Base-by-base conservation (phyloP, 371 early-diverging fungal genomes). In the Saksenaea vasiformis region DNA sequence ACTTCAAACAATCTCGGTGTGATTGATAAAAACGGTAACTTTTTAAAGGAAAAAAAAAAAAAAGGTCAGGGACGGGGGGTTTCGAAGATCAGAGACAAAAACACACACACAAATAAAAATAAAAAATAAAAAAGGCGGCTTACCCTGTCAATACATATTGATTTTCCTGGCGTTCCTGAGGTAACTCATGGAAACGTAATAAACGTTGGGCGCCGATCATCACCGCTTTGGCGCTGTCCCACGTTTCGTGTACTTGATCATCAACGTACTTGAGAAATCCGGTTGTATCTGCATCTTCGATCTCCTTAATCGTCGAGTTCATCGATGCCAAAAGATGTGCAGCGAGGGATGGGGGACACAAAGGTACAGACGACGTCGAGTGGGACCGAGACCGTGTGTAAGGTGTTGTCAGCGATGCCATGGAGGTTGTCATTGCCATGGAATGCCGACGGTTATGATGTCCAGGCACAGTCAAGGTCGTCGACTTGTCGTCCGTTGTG, bases 121-220 rank as follows among this genome's bases (percentile, higher is more conserved):
- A 44, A n/a, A 44, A n/a, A n/a, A 15, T 14, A 3, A 0, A 44
- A 19, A 15, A n/a, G 19, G 53, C 8, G 11, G 27, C 61, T 43
- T 70, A 78, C 70, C 85, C 85, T 15, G 81, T 76, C 54, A 80
- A 64, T 43, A 87, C 76, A 65, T 83, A 84, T 69, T 81, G 76
- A 69, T 87, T 87, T 65, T 87, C 86, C 64, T 85, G 85, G 84
- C 87, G 85, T 62, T 82, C 80, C 64, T 71, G 72, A 10, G 87
- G 87, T 19, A 87, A 47, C 55, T 87, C 87, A 51, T 87, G 82
- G 44, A 84, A 85, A 5, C 70, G 70, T 38, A 87, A 61, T 61
- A 87, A 60, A 13, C 87, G 69, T 58, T 83, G 78, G 35, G 85
- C 85, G 7, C 87, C 87, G 4, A 77, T 67, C 44, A 82, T 62